Percentiles rank a stretch among this genome's conserved stretches.
These are phyloP conservation scores for Perkinsus marinus DNA, from an alignment of 169 alveolate genomes.

Conservation along the genomic window DNA sequence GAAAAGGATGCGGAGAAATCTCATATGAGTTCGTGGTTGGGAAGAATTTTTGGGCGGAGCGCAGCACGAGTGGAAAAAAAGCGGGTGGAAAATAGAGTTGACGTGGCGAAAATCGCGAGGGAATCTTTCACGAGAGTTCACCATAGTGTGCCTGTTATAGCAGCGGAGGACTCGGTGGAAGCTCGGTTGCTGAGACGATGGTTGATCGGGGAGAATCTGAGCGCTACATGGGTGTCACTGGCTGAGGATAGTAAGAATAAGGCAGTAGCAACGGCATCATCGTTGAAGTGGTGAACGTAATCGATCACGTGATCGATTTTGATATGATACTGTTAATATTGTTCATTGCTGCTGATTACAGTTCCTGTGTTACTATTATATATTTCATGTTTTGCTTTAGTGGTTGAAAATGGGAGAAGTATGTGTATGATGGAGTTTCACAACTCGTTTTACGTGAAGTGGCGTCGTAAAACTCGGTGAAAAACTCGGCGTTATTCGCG, in stretches of 20 bases:
- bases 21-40: neutral
- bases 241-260: neutral
- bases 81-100: neutral
- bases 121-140: neutral
- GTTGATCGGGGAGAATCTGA: neutral
- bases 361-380: too few relatives aligned
- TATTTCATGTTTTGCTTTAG: too few relatives aligned
- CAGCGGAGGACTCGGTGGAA: neutral
- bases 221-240: neutral
- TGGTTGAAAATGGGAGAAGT: too few relatives aligned
- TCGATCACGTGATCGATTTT: neutral
- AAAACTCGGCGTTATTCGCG: too few relatives aligned
- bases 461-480: too few relatives aligned
- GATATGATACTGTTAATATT: neutral
- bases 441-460: too few relatives aligned
- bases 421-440: too few relatives aligned
- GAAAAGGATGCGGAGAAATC: neutral
- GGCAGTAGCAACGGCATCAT: neutral
- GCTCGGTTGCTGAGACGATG: neutral
- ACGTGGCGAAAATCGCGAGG: neutral
- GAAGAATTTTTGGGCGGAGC: neutral
- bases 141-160: neutral
- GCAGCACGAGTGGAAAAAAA: neutral
- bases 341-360: too few relatives aligned
- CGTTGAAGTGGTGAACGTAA: neutral